Conservation (phyloP, 2,329 filamentous ascomycete species). For the Cladosporium cucumerinum region DNA sequence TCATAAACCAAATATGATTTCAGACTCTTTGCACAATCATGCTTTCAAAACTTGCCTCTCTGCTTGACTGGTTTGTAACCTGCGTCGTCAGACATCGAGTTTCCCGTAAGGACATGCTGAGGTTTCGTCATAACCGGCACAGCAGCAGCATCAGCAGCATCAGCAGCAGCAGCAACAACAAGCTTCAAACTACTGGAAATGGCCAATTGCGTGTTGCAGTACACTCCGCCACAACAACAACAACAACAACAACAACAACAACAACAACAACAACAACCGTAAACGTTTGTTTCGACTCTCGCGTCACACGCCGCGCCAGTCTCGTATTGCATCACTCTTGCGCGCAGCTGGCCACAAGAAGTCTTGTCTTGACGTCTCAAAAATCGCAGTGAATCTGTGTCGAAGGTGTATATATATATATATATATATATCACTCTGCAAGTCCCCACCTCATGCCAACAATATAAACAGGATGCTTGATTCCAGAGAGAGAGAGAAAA, state of each 20-base stretch:
- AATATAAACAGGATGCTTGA: too few species aligned
- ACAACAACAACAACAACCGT: too few species aligned
- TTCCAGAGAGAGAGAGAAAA: too few species aligned
- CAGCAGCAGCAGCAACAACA: not conserved
- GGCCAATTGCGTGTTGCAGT: not conserved
- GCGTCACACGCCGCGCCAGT: not conserved
- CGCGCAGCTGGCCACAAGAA: too few species aligned
- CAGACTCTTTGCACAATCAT: not conserved
- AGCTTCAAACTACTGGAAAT: not conserved
- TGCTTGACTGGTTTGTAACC: not conserved
- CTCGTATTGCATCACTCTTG: not conserved
- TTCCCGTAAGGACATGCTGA: not conserved
- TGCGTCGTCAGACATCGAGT: not conserved
- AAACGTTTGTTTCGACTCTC: not conserved
- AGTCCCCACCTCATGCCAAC: too few species aligned
- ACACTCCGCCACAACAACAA: not conserved
- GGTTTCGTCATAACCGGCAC: not conserved
- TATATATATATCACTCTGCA: too few species aligned
- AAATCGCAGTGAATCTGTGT: too few species aligned
- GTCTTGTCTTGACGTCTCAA: too few species aligned
- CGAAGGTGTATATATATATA: too few species aligned
- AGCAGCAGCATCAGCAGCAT: not conserved
- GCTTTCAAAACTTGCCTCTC: not conserved
- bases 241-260: too few species aligned
- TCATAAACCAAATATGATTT: not conserved